Conservation (phyloP, 371 early-diverging fungal species). For the Syncephalis fuscata region DNA sequence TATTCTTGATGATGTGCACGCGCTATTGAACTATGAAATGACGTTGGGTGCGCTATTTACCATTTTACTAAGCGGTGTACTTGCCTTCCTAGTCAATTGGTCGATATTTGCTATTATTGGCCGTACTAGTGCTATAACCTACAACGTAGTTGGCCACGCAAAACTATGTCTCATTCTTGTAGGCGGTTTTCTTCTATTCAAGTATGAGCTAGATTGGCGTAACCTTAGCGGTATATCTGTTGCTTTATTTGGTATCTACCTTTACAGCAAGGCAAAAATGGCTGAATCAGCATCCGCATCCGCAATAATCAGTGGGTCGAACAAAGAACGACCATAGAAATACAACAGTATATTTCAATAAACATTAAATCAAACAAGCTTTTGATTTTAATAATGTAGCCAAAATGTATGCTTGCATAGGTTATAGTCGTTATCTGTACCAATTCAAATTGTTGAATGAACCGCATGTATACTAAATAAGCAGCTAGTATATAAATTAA, state of each 20-base stretch:
- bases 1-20: slow-evolving; percentile 10
- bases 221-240: slow-evolving; percentile 5
- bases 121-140: slow-evolving; percentile 9
- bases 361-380: too few relatives aligned
- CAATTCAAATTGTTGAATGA: too few relatives aligned
- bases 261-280: neutral
- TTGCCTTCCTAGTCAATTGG: slow-evolving; percentile 14
- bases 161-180: slow-evolving; percentile 7
- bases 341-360: too few relatives aligned
- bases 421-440: too few relatives aligned
- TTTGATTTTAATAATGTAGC: too few relatives aligned
- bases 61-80: slow-evolving; percentile 6
- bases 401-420: too few relatives aligned
- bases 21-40: slow-evolving; percentile 3
- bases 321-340: too few relatives aligned
- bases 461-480: too few relatives aligned
- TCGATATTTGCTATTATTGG: slow-evolving; percentile 14
- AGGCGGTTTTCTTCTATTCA: slow-evolving; percentile 9
- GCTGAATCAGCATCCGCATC: neutral
- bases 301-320: too few relatives aligned
- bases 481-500: too few relatives aligned
- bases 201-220: slow-evolving; percentile 6
- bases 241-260: neutral
- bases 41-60: neutral
- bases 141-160: slow-evolving; percentile 14